These are phyloP conservation scores for Flaveria linearis DNA, from an alignment of 129 eudicot species.

Conservation along the genomic window DNA sequence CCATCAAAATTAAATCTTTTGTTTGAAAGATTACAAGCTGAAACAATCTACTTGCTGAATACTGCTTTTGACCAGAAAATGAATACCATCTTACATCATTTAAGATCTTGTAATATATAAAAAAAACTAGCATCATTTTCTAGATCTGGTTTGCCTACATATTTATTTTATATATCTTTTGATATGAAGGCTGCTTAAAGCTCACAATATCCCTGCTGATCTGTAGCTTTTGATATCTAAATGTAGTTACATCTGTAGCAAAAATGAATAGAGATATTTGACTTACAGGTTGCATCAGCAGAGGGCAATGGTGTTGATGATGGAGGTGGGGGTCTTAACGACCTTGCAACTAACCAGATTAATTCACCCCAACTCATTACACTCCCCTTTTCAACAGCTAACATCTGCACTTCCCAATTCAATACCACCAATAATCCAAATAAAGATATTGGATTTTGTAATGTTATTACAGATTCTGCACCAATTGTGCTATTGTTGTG, in stretches of 20 bases:
- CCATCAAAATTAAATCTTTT: not conserved
- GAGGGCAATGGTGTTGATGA: not conserved
- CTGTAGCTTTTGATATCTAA: not conserved
- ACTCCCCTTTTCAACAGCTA: constrained; percentile 21
- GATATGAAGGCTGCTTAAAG: no score
- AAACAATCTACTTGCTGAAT: not conserved
- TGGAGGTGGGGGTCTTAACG: constrained; percentile 25
- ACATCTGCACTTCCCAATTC: not conserved
- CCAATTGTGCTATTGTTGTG: no score
- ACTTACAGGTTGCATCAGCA: constrained; percentile 29
- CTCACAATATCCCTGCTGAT: not conserved
- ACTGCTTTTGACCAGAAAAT: no score
- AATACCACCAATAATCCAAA: not conserved
- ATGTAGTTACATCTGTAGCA: not conserved
- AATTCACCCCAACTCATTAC: constrained; percentile 26
- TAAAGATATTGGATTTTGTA: not conserved
- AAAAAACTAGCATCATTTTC: not conserved
- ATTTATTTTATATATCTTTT: no score
- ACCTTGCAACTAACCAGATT: constrained; percentile 33
- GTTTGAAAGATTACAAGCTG: not conserved
- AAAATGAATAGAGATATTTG: not conserved
- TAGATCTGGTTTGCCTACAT: constrained; percentile 16
- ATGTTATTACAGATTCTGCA: not conserved
- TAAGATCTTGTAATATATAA: not conserved
- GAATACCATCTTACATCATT: not conserved